Evolutionary conservation across 352 stramenopile genomes (phyloP).

Genomic region (Phytophthora pseudosyringae): DNA sequence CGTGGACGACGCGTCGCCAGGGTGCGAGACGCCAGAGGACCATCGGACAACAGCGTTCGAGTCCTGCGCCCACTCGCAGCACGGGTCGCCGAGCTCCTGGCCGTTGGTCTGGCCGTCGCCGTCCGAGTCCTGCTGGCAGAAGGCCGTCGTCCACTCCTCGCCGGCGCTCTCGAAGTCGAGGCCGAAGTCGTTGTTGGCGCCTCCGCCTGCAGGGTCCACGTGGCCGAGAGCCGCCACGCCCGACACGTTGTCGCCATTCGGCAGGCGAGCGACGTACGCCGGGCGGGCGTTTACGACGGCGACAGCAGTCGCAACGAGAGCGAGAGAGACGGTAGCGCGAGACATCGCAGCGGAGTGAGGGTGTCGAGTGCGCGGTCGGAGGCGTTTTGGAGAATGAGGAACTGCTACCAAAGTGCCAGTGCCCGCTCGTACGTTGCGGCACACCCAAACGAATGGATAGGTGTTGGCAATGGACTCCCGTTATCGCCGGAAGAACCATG

Average conservation of each 20-base stretch:
- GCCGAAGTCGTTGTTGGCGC: constrained; percentile 40
- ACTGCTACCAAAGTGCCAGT: not conserved
- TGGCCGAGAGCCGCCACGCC: constrained; percentile 48
- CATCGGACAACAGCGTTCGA: constrained; percentile 34
- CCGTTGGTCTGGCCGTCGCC: constrained; percentile 86
- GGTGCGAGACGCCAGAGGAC: constrained; percentile 40
- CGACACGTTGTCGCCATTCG: constrained; percentile 42
- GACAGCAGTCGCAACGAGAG: constrained; percentile 17
- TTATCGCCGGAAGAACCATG: constrained; percentile 23
- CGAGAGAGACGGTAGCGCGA: constrained; percentile 24
- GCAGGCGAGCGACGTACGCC: constrained; percentile 33
- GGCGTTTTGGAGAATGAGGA: constrained; percentile 20
- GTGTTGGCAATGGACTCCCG: constrained; percentile 2
- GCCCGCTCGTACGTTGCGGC: not conserved
- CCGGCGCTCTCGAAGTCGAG: constrained; percentile 10
- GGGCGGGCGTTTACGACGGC: constrained; percentile 30
- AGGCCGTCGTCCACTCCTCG: constrained; percentile 38
- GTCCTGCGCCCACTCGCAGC: constrained; percentile 64
- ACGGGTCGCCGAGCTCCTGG: constrained; percentile 85
- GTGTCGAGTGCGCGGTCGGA: constrained; percentile 6
- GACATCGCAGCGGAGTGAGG: constrained; percentile 11
- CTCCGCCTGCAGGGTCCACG: constrained; percentile 32
- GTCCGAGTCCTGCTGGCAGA: constrained; percentile 78
- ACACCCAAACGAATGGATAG: not conserved
- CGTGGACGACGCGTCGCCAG: constrained; percentile 32